phyloP scores from a whole-genome alignment of 1,139 yeast genomes.

The Torulaspora pretoriensis region DNA sequence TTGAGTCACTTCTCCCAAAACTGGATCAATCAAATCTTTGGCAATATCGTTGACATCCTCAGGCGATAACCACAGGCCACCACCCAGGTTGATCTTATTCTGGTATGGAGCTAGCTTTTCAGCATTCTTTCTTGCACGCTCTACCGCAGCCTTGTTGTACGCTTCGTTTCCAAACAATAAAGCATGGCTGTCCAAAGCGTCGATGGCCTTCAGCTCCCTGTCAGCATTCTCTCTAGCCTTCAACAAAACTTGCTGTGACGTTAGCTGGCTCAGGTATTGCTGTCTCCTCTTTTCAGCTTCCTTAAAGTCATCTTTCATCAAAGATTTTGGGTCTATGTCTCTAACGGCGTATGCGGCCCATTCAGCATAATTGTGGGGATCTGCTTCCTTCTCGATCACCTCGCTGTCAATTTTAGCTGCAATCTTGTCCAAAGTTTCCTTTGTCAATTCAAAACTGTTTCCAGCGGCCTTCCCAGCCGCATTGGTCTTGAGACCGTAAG shows the following conservation, averaged over 20 bases:
- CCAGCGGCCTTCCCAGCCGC: conserved; percentile 21
- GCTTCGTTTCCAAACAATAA: conserved; percentile 39
- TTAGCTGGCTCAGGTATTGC: conserved; percentile 27
- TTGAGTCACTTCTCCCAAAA: conserved; percentile 66
- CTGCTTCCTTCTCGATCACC: conserved; percentile 18
- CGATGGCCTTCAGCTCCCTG: conserved; percentile 44
- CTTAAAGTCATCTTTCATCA: conserved; percentile 17
- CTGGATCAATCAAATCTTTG: conserved; percentile 76
- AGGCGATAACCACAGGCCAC: conserved; percentile 76
- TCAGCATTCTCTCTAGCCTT: conserved; percentile 61
- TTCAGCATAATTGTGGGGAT: conserved; percentile 36
- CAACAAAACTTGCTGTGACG: conserved; percentile 49
- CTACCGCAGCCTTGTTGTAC: conserved; percentile 47
- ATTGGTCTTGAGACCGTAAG: conserved; percentile 23
- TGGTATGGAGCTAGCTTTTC: conserved; percentile 23
- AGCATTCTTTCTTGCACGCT: conserved; percentile 57
- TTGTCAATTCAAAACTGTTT: conserved; percentile 19
- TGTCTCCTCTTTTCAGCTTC: conserved; percentile 21
- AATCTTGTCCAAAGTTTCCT: conserved; percentile 17
- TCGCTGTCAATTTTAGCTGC: conserved; percentile 20
- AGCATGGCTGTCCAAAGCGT: conserved; percentile 38
- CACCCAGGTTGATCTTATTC: conserved; percentile 65
- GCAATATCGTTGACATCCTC: conserved; percentile 80
- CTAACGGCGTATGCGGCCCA: conserved; percentile 49
- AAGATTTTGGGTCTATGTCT: conserved; percentile 29